A percentile compares a stretch with the other conserved stretches of the same genome.
These are phyloP conservation scores for Macaranga tanarius DNA, from an alignment of 441 rosid species.

Conservation along the genomic window DNA sequence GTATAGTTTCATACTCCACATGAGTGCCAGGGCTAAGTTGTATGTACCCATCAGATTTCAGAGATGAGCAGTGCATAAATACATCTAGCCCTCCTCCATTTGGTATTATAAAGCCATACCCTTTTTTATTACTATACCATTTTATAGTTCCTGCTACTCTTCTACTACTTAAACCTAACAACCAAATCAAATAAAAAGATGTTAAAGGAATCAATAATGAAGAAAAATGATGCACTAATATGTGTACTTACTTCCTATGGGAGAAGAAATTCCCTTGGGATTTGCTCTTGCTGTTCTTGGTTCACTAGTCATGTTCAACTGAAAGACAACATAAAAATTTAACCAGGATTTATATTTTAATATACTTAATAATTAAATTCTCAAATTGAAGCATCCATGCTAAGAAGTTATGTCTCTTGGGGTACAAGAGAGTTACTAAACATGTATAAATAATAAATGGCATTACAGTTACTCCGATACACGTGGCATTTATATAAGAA, in stretches of 20 bases:
- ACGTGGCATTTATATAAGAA: no score
- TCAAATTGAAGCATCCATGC: no score
- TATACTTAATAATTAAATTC: no score
- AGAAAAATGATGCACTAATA: background rate
- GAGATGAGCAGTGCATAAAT: conserved; percentile 19
- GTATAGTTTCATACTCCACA: conserved; percentile 18
- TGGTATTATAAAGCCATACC: conserved; percentile 20
- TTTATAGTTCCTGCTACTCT: conserved; percentile 13
- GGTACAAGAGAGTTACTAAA: background rate
- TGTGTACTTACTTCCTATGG: conserved; percentile 11
- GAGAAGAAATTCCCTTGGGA: background rate
- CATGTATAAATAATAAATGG: background rate
- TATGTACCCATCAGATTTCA: conserved; percentile 12
- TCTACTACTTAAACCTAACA: background rate
- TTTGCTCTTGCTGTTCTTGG: background rate
- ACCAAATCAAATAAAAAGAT: background rate
- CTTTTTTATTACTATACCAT: conserved; percentile 19
- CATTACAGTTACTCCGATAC: no score
- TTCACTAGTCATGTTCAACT: conserved; percentile 11
- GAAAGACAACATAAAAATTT: background rate
- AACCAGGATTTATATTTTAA: background rate
- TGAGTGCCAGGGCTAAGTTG: background rate
- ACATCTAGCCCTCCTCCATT: conserved; percentile 10
- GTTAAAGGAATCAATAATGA: background rate
- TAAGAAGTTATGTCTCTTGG: background rate